These are phyloP conservation scores for Stephania yunnanensis DNA, from an alignment of 164 flowering plant species.

Conservation along the genomic window DNA sequence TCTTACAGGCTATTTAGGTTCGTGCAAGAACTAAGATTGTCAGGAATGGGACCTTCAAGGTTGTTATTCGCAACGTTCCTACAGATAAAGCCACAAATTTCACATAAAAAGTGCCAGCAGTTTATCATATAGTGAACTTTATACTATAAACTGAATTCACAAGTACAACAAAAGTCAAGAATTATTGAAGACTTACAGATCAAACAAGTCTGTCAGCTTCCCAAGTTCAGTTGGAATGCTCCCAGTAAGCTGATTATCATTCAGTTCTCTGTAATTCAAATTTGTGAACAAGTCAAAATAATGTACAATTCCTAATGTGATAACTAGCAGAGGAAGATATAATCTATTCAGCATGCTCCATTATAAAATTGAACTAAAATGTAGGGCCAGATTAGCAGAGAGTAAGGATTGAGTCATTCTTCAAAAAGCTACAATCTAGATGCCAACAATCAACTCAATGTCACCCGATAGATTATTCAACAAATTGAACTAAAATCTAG, in stretches of 20 bases:
- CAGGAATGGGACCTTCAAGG: conserved; percentile 89
- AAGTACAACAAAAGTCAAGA: neutral
- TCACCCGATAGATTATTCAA: neutral
- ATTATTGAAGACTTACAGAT: conserved; percentile 51
- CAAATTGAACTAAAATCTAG: no score
- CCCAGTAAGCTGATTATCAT: conserved; percentile 78
- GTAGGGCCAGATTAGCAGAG: neutral
- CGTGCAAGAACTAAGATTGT: conserved; percentile 80
- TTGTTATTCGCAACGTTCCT: conserved; percentile 88
- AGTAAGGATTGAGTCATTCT: neutral
- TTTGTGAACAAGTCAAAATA: neutral
- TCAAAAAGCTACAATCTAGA: neutral
- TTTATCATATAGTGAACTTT: neutral
- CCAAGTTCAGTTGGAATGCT: conserved; percentile 89
- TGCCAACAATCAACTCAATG: neutral
- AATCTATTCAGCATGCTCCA: neutral
- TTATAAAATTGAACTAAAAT: neutral
- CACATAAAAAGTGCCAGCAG: neutral
- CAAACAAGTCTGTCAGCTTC: conserved; percentile 83
- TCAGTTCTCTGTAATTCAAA: conserved; percentile 52
- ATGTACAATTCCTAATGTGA: neutral
- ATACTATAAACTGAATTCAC: neutral
- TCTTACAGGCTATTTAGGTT: conserved; percentile 89
- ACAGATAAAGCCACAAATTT: conserved; percentile 12
- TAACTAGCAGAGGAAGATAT: neutral